Evolutionary conservation across 805 yeast species (phyloP), one percentile per base, ranked within the genome.

Genomic region (Barnettozyma pratensis): DNA sequence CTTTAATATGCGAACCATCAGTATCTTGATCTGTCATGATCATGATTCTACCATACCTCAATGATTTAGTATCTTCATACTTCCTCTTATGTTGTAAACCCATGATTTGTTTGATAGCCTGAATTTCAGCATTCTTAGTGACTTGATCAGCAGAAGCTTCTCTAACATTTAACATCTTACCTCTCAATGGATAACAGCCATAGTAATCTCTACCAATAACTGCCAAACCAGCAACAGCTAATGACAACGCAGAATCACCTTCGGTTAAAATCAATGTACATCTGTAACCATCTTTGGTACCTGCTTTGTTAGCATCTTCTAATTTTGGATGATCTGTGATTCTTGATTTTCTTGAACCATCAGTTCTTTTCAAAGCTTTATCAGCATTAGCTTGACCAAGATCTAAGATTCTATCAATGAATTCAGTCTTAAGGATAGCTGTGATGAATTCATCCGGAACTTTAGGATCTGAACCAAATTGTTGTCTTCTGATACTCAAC

Each of bases 11-110:
- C 14, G 96, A 86, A 52, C 99, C 99, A 76, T 94, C 99, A 59
- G 91, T 96, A 88, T 94, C 99, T 70, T 94, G 99, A 85, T 94
- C 99, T 6, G 99, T 90, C 98, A 94, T 94, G 64, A 94, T 90
- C 98, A 94, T 94, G 45, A 94, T 78, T 65, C 90, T 96, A 36
- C 99, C 99, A 63, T 94, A 94, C 65, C 99, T 81, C 53, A 94
- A 72, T 4, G 85, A 81, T 49, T 79, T 78, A 12, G 86, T 73
- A 54, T 83, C 85, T 25, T 81, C 83, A 63, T 94, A 94, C 39
- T 73, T 74, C 68, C 89, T 92, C 59, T 86, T 89, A 68, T 94
- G 99, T 66, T 91, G 97, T 48, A 94, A 73, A 25, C 99, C 99
- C 73, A 94, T 86, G 58, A 94, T 94, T 64, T 92, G 90, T 64